Evolutionary conservation across 2,329 filamentous ascomycete genomes (phyloP), one percentile per base, ranked within the genome.

Genomic region (Albophoma yamanashiensis): DNA sequence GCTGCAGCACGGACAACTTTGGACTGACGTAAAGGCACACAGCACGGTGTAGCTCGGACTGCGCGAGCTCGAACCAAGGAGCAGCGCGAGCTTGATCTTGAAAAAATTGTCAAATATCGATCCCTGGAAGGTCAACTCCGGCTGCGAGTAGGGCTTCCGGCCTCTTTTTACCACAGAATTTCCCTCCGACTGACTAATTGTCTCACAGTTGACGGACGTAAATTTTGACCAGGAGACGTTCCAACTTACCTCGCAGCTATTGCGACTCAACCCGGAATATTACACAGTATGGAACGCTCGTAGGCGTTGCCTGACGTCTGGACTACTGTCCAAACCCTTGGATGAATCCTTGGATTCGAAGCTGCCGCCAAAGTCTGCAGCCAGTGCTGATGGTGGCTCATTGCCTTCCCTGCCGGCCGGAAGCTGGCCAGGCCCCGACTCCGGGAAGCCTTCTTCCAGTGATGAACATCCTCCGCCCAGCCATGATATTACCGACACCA

Each of bases 231-330:
- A 76, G 59, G 78, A 84, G 60, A 82, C 85, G 47, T 83, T 92
- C 67, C 76, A 82, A 63, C 81, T 89, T 59, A 89, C 88, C 40
- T 86, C 88, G n/a, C 85, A 84, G 65, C 82, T 94, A 53, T 80
- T 93, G 59, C 82, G 81, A 55, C 82, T 87, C 67, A 95, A 95
- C 72, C 91, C 91, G 34, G 91, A 95, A 74, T 92, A 92, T 78
- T 94, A 94, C 76, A 93, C 91, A 60, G 82, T 91, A 81, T 95
- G 91, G 91, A 95, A 95, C 80, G 83, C 88, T 76, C 88, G 94
- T 70, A 88, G 94, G 68, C 82, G 83, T 69, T 87, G 83, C 75
- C 78, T 87, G 80, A 82, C 76, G 62, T 82, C 78, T 78, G 76
- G 78, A 68, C 81, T 78, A 74, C 82, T 84, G 67, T 85, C 79